Percentiles rank a stretch among this genome's conserved stretches.
Evolutionary conservation across 192 early-diverging fungal genomes (phyloP).

Genomic region (Entrophospora sp.): DNA sequence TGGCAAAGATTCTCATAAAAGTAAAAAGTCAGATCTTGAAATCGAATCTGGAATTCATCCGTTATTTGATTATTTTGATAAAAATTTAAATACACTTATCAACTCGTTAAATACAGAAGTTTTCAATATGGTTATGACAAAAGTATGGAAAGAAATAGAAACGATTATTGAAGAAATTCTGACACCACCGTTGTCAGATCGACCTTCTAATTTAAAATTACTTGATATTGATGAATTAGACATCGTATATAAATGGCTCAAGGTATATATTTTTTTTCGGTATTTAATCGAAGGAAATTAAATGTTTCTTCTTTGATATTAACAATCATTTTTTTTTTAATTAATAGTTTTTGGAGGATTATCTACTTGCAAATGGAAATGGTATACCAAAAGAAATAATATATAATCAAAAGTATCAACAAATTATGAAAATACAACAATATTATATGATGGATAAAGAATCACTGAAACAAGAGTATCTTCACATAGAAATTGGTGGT

Average conservation of each 20-base stretch:
- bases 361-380: constrained; percentile 64
- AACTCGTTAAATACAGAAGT: constrained; percentile 56
- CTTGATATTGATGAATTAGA: constrained; percentile 55
- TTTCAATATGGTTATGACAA: constrained; percentile 54
- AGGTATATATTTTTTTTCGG: constrained; percentile 26
- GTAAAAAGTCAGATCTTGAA: constrained; percentile 28
- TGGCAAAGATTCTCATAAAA: too few relatives aligned
- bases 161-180: constrained; percentile 57
- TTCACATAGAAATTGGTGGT: background rate
- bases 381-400: constrained; percentile 55
- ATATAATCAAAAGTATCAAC: constrained; percentile 55
- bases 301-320: background rate
- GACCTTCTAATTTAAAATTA: constrained; percentile 47
- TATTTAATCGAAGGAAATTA: background rate
- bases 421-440: constrained; percentile 50
- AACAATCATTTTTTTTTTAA: constrained; percentile 2
- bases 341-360: constrained; percentile 62
- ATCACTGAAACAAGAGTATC: constrained; percentile 54
- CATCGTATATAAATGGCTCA: constrained; percentile 61
- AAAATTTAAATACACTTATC: constrained; percentile 56
- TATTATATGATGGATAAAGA: constrained; percentile 62
- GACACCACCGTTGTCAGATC: constrained; percentile 59
- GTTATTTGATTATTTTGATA: constrained; percentile 68
- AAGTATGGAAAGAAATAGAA: constrained; percentile 67
- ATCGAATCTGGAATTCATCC: constrained; percentile 62